Evolutionary conservation across 2,329 filamentous ascomycete genomes (phyloP).

Genomic region (Diaporthe humulicola): DNA sequence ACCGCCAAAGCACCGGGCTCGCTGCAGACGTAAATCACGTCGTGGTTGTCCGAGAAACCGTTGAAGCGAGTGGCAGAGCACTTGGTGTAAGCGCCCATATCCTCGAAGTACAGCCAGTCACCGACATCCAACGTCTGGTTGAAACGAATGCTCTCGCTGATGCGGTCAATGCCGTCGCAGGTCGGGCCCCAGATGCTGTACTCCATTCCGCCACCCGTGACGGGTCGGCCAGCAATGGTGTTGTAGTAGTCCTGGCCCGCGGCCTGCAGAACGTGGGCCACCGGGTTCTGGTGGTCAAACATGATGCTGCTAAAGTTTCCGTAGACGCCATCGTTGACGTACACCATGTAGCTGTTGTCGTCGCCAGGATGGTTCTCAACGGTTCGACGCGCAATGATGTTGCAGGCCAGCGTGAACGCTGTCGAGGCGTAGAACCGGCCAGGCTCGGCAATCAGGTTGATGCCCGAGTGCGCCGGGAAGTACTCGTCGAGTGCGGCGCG

Average conservation of each 20-base stretch:
- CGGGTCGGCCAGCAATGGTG: conserved; percentile 62
- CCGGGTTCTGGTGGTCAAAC: conserved; percentile 96
- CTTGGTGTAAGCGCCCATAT: conserved; percentile 99
- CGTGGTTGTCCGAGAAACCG: conserved; percentile 92
- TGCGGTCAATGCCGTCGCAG: conserved; percentile 97
- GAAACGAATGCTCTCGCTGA: conserved; percentile 85
- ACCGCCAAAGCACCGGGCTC: conserved; percentile 88
- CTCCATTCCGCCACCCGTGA: conserved; percentile 66
- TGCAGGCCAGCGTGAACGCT: conserved; percentile 94
- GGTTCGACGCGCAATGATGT: conserved; percentile 94
- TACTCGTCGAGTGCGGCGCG: conserved; percentile 85
- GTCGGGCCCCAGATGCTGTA: conserved; percentile 99
- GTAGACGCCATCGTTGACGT: conserved; percentile 97
- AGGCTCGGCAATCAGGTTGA: conserved; percentile 94
- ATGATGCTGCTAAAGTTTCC: conserved; percentile 99
- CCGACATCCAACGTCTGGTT: conserved; percentile 86
- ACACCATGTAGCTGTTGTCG: conserved; percentile 90
- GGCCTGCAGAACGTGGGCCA: conserved; percentile 82
- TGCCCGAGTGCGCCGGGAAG: conserved; percentile 79
- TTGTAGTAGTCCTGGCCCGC: conserved; percentile 71
- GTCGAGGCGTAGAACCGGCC: conserved; percentile 95
- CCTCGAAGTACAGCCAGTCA: conserved; percentile 98
- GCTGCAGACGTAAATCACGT: conserved; percentile 94
- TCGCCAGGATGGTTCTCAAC: conserved; percentile 75
- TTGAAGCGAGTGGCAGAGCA: conserved; percentile 99